Conservation (phyloP, 345 rosid genomes). For the Capsella bursapastoris region DNA sequence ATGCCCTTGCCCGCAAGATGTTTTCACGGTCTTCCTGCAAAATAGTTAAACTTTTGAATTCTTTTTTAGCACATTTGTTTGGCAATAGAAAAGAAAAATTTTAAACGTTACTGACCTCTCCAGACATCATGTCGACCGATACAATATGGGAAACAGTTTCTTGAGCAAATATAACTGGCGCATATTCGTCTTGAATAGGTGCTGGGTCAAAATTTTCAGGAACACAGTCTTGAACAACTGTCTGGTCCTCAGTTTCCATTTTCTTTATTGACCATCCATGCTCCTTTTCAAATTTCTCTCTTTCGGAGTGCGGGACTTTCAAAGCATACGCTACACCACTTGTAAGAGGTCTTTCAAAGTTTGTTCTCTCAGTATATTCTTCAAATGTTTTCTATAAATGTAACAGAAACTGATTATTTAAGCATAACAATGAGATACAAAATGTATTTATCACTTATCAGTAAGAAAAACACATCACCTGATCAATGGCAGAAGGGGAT, state of each 20-base stretch:
- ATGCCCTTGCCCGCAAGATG: constrained; percentile 88
- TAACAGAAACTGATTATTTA: constrained; percentile 28
- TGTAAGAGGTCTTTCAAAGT: constrained; percentile 97
- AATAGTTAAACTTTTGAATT: constrained; percentile 13
- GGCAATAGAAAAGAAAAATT: not conserved
- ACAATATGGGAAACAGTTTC: constrained; percentile 96
- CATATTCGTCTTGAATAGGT: constrained; percentile 93
- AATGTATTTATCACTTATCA: constrained; percentile 1
- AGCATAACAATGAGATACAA: not conserved
- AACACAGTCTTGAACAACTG: constrained; percentile 78
- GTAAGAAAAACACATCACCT: constrained; percentile 51
- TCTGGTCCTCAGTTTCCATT: constrained; percentile 92
- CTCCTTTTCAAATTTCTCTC: constrained; percentile 79
- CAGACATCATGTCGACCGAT: constrained; percentile 98
- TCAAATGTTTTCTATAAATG: constrained; percentile 78
- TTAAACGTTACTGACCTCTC: constrained; percentile 60
- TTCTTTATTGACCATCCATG: constrained; percentile 85
- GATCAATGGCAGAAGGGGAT: constrained; percentile 89
- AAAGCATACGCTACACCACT: constrained; percentile 99
- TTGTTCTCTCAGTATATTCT: constrained; percentile 91
- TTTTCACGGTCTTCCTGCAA: constrained; percentile 90
- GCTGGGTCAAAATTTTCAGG: constrained; percentile 88
- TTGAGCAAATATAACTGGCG: constrained; percentile 92
- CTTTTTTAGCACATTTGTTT: constrained; percentile 19
- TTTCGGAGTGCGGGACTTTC: constrained; percentile 83